Percentiles rank a stretch among this genome's conserved stretches.
phyloP scores from a whole-genome alignment of 2,329 filamentous ascomycete genomes.

The Botrytis cinerea region DNA sequence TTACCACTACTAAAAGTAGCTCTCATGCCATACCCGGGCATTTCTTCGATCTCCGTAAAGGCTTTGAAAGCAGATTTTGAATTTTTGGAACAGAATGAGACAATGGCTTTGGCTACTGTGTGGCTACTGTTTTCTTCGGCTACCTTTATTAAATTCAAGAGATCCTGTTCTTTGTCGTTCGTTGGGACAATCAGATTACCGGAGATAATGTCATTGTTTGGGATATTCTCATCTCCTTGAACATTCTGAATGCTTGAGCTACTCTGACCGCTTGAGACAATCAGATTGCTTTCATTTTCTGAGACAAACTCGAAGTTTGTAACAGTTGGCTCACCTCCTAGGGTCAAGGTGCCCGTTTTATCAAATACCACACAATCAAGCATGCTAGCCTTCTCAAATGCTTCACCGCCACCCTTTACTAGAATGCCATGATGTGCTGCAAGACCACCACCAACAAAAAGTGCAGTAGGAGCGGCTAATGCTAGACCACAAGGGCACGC shows the following conservation, averaged over 20 bases:
- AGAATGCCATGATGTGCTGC: slow-evolving; percentile 59
- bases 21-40: slow-evolving; percentile 70
- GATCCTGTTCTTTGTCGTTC: slow-evolving; percentile 25
- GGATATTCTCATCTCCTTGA: background rate
- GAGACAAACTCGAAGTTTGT: slow-evolving; percentile 43
- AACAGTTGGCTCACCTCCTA: slow-evolving; percentile 68
- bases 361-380: slow-evolving; percentile 60
- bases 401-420: slow-evolving; percentile 60
- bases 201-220: slow-evolving; percentile 27
- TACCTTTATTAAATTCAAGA: slow-evolving; percentile 58
- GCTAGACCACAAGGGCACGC: slow-evolving; percentile 63
- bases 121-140: slow-evolving; percentile 74
- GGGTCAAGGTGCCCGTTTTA: slow-evolving; percentile 61
- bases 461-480: slow-evolving; percentile 58
- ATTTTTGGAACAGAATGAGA: slow-evolving; percentile 56
- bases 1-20: slow-evolving; percentile 52
- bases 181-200: background rate
- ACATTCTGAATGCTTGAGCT: background rate
- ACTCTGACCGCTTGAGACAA: background rate
- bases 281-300: slow-evolving; percentile 27
- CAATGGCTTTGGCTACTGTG: slow-evolving; percentile 71
- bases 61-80: slow-evolving; percentile 31
- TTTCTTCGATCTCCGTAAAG: slow-evolving; percentile 58
- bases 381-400: slow-evolving; percentile 58
- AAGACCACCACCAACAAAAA: slow-evolving; percentile 59